Evolutionary conservation across 768 basidiomycete genomes (phyloP), one percentile per base, ranked within the genome.

Genomic region (Trametes cingulata): DNA sequence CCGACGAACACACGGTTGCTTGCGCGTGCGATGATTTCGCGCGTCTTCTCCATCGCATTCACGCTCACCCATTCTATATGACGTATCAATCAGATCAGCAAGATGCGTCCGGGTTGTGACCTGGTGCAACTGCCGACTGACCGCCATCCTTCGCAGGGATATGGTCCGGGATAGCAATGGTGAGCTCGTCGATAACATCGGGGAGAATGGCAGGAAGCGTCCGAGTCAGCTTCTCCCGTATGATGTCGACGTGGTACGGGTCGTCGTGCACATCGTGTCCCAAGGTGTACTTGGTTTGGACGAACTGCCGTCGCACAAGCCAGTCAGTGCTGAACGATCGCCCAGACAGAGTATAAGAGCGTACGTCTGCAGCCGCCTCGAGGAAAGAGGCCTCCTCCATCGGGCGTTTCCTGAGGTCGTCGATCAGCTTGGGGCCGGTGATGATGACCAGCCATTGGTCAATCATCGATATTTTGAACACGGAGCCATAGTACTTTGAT

Each of bases 1-100:
- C 83, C 84, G 6, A 85, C 78, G 53, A 85, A 80, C 0, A 76
- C 46, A 17, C 84, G 75, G 60, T 80, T 82, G 48, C 69, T 78
- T 3, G 73, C 68, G 39, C 80, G 75, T 36, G 74, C 72, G 12
- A 84, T 66, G 15, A 83, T 66, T 27, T 71, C 59, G 57, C 67
- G 72, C 9, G 74, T 63, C 0, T 56, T 64, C 0, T 71, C 63
- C 7, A 73, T 25, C 2, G 64, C 72, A 0, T 68, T 65, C 9
- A 80, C 50, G 2, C 62, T 62, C 13, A 66, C 68, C 29, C 29
- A 33, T 33, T 33, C 29, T 33, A 33, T 33, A 10, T 33, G 29
- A 33, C 29, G 29, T 10, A 10, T 5, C 6, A 33, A 33, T 10
- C 10, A 10, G 29, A 33, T 33, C 29, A 33, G 10, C 29, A 4